Conservation (phyloP, 202 grass and related monocot species). For the Cymbopogon flexuosus region DNA sequence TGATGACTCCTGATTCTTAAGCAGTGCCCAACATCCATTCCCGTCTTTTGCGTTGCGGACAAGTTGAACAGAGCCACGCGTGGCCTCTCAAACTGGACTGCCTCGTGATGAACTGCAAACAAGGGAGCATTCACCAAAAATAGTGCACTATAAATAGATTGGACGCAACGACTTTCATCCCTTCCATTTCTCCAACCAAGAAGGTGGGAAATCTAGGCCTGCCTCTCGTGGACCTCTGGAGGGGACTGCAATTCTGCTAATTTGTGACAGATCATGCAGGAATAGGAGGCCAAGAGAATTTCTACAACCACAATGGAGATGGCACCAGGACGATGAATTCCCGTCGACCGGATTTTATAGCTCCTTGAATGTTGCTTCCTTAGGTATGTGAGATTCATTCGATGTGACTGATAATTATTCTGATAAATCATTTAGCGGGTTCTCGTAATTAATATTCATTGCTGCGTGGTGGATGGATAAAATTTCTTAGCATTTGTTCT, state of each 20-base stretch:
- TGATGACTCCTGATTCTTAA: neutral
- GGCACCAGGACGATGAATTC: conserved; percentile 32
- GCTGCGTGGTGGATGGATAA: neutral
- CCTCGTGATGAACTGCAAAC: conserved; percentile 21
- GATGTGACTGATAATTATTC: neutral
- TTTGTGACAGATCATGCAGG: conserved; percentile 24
- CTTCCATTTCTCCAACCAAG: conserved; percentile 48
- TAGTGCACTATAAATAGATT: conserved; percentile 50
- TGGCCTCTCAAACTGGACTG: conserved; percentile 30
- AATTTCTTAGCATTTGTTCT: neutral
- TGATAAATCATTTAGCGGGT: neutral
- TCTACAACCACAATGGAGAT: neutral
- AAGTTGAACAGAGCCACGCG: conserved; percentile 27
- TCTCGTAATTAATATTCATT: neutral
- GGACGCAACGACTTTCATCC: conserved; percentile 19
- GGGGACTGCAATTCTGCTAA: conserved; percentile 23
- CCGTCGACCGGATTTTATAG: neutral
- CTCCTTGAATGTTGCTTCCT: conserved; percentile 14
- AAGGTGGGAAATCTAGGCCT: conserved; percentile 31
- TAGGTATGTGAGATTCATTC: conserved; percentile 35
- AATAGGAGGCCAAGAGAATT: conserved; percentile 31
- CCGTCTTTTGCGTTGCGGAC: conserved; percentile 29
- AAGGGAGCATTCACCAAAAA: conserved; percentile 26
- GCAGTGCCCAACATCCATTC: neutral
- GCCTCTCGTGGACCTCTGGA: conserved; percentile 27